Conservation (phyloP, 1,284 basidiomycete species). For the Mycena sp. region DNA sequence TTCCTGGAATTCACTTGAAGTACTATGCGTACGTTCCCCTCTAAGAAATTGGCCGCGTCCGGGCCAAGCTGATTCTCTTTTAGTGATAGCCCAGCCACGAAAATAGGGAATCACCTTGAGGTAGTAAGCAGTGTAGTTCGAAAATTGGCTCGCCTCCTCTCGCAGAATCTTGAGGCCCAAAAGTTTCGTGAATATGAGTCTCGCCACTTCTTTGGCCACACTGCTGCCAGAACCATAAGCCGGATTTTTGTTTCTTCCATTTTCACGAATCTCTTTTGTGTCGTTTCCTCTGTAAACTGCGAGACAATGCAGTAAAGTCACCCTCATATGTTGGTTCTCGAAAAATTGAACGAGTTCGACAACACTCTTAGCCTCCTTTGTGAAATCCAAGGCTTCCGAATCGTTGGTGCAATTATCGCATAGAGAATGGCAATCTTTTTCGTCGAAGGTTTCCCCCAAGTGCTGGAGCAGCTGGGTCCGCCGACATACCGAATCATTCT, state of each 20-base stretch:
- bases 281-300: not conserved
- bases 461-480: constrained; percentile 85
- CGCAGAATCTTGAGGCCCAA: no score
- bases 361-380: not conserved
- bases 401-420: constrained; percentile 20
- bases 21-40: no score
- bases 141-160: no score
- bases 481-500: constrained; percentile 87
- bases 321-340: not conserved
- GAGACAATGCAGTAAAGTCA: not conserved
- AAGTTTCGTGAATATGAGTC: no score
- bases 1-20: no score
- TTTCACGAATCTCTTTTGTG: not conserved
- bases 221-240: constrained; percentile 1
- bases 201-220: no score
- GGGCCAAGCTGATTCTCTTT: no score
- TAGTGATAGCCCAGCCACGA: no score
- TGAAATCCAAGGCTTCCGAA: not conserved
- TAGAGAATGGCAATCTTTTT: constrained; percentile 56
- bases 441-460: constrained; percentile 72
- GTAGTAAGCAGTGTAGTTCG: no score
- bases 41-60: no score
- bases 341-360: not conserved
- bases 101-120: no score
- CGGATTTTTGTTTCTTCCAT: not conserved